Conservation (phyloP, 305 asterid genomes). For the Solanum hybrid region DNA sequence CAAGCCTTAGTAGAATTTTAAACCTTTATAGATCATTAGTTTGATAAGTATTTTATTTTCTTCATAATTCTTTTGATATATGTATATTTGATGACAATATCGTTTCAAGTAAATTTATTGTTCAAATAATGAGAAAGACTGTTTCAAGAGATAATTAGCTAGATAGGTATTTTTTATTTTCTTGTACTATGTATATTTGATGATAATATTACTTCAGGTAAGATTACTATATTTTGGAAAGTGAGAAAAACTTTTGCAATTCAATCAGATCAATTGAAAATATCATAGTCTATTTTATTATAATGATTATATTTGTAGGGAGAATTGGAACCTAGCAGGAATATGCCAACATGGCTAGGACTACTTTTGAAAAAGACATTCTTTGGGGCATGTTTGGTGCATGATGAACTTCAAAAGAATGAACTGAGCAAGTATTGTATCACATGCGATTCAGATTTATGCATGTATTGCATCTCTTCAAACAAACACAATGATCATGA, state of each 20-base stretch:
- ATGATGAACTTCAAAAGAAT: constrained; percentile 8
- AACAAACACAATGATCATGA: constrained; percentile 8
- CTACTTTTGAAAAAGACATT: constrained; percentile 14
- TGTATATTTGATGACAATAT: neutral
- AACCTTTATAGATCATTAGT: neutral
- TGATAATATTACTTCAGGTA: neutral
- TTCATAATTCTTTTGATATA: neutral
- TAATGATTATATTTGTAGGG: neutral
- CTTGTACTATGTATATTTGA: neutral
- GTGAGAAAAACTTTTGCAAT: neutral
- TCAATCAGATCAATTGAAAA: neutral
- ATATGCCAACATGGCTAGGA: constrained; percentile 21
- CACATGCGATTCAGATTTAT: constrained; percentile 17
- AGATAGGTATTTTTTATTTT: neutral
- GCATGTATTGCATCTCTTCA: constrained; percentile 14
- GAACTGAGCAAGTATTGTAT: constrained; percentile 24
- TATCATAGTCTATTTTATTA: neutral
- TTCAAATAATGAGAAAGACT: neutral
- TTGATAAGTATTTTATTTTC: neutral
- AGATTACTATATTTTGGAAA: neutral
- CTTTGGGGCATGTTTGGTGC: constrained; percentile 16
- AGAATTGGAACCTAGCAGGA: neutral
- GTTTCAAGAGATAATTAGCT: neutral
- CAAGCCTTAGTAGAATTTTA: neutral
- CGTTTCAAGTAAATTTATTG: neutral